Conservation (phyloP, 179 eudicot genomes). For the Camellia oleifera region DNA sequence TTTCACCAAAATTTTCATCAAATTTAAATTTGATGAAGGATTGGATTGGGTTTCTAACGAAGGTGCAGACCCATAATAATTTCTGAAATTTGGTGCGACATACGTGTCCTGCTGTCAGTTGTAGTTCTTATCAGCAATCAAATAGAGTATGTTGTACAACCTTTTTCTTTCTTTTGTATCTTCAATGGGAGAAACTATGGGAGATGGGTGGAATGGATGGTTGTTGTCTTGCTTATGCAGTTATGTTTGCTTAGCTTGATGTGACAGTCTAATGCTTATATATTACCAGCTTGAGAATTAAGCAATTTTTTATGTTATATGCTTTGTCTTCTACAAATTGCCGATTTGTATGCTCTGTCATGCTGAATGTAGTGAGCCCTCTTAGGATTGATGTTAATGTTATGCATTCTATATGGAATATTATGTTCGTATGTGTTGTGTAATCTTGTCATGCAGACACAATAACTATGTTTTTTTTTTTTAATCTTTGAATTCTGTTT, state of each 20-base stretch:
- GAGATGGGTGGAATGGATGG: background rate
- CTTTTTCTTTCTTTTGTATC: background rate
- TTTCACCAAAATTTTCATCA: no score
- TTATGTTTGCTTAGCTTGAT: background rate
- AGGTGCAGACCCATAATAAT: no score
- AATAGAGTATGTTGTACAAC: background rate
- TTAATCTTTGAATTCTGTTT: no score
- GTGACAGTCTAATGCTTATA: background rate
- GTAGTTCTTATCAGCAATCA: background rate
- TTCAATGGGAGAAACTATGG: background rate
- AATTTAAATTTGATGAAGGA: background rate
- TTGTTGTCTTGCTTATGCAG: background rate
- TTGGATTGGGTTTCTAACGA: background rate
- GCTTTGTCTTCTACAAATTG: background rate
- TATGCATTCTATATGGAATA: background rate
- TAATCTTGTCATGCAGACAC: background rate
- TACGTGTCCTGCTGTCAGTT: background rate
- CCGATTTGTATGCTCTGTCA: background rate
- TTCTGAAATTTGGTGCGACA: background rate
- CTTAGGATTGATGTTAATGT: no score
- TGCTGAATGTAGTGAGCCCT: background rate
- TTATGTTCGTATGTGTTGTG: background rate
- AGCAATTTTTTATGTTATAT: background rate
- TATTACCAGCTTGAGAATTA: background rate
- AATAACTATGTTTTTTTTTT: background rate